These are phyloP conservation scores for Setomelanomma holmii DNA, from an alignment of 2,329 filamentous ascomycete species.

Conservation along the genomic window DNA sequence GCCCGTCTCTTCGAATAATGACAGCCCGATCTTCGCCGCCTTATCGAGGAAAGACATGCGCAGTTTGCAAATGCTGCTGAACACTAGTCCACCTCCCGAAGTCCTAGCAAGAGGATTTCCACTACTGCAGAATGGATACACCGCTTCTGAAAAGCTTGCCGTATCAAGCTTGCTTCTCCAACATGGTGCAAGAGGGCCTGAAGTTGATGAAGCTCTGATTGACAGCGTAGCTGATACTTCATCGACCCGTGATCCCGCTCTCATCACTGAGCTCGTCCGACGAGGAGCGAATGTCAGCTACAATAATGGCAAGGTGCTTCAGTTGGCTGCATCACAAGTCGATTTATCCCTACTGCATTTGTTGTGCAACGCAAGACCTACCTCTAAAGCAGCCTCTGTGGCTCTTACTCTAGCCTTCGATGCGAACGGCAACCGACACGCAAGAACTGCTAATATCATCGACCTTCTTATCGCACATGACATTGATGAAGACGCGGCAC, in stretches of 20 bases:
- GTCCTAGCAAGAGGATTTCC: constrained; percentile 32
- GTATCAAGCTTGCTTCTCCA: constrained; percentile 31
- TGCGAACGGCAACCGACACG: constrained; percentile 28
- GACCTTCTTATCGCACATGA: constrained; percentile 34
- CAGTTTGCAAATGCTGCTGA: constrained; percentile 29
- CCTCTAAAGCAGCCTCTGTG: constrained; percentile 25
- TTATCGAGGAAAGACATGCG: constrained; percentile 30
- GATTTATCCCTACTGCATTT: constrained; percentile 35
- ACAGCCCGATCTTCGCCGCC: constrained; percentile 29
- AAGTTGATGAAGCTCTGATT: constrained; percentile 39
- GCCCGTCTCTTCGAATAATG: constrained; percentile 26
- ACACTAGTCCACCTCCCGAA: constrained; percentile 27
- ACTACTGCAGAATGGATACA: constrained; percentile 25
- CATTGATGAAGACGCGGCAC: constrained; percentile 29
- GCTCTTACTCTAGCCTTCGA: constrained; percentile 41
- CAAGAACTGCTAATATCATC: constrained; percentile 32
- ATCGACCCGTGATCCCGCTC: constrained; percentile 25
- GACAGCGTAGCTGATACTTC: constrained; percentile 37
- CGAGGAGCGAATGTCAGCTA: constrained; percentile 33
- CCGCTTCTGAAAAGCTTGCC: constrained; percentile 30
- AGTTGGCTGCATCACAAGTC: constrained; percentile 35
- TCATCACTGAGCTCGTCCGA: constrained; percentile 37
- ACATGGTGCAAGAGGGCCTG: constrained; percentile 33
- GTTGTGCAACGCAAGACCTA: constrained; percentile 32
- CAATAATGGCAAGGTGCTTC: constrained; percentile 32